A percentile compares a stretch with the other conserved stretches of the same genome.
These are phyloP conservation scores for Rhizopus delemar DNA, from an alignment of 371 early-diverging fungal genomes.

Conservation along the genomic window DNA sequence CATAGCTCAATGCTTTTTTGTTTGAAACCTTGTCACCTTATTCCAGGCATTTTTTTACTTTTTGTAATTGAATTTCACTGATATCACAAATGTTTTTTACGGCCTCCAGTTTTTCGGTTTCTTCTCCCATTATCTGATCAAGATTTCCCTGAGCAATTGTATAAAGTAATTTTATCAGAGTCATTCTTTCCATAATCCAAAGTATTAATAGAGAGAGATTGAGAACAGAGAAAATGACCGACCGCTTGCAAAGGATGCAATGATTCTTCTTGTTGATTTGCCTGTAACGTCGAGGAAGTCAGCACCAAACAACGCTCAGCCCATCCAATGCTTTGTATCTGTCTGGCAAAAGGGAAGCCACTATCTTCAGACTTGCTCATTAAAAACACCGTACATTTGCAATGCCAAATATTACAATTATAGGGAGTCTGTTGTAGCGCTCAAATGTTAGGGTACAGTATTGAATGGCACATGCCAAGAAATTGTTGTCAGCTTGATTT, in stretches of 20 bases:
- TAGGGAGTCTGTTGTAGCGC: constrained; percentile 8
- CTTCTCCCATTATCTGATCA: constrained; percentile 12
- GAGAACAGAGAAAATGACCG: constrained; percentile 10
- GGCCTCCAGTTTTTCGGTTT: constrained; percentile 23
- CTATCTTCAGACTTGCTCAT: constrained; percentile 9
- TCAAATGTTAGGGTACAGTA: constrained; percentile 9
- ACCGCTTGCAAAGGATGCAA: constrained; percentile 13
- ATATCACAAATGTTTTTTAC: constrained; percentile 17
- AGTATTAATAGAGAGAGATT: constrained; percentile 7
- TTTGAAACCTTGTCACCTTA: constrained; percentile 18
- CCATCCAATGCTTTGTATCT: constrained; percentile 14
- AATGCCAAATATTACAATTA: constrained; percentile 13
- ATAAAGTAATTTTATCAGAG: constrained; percentile 12
- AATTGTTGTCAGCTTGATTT: neutral
- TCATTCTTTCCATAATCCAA: constrained; percentile 13
- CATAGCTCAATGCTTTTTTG: constrained; percentile 23
- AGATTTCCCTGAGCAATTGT: constrained; percentile 13
- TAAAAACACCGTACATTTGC: constrained; percentile 9
- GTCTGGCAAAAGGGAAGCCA: constrained; percentile 9
- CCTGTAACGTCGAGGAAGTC: constrained; percentile 9
- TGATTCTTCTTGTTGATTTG: constrained; percentile 13
- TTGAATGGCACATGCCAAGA: neutral
- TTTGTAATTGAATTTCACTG: constrained; percentile 20
- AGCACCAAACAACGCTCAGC: constrained; percentile 9
- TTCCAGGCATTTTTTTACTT: constrained; percentile 22